Base-by-base conservation (phyloP, 2,329 filamentous ascomycete genomes). In the Alternaria gansuensis region DNA sequence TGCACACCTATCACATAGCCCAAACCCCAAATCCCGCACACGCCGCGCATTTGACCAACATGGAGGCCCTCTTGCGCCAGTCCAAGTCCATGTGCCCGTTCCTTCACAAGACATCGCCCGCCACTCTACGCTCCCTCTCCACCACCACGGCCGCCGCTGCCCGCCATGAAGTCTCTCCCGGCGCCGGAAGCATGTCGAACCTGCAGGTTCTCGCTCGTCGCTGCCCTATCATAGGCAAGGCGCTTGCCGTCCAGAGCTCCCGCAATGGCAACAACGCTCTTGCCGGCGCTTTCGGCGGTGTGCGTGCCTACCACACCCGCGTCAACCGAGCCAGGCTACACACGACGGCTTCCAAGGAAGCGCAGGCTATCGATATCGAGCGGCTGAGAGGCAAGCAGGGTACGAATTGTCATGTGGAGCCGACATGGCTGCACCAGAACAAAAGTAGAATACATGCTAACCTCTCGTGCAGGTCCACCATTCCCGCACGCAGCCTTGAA, bases 211-310 rank as follows among this genome's bases (percentile, higher is more conserved):
- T 96, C 75, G 95, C 92, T 73, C 90, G 93, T 76, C 92, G 94
- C 79, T 99, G 95, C 86, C 95, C 95, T 59, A 90, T 99, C 79
- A 99, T 99, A 95, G 94, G 93, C 79, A 96, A 97, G 85, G 95
- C 95, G 40, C 87, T 99, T 78, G 91, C 92, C 62, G 89, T 97
- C 37, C 94, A 97, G 84, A 82, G 81, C 60, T 80, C 81, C 58
- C 83, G 83, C 72, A 77, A 79, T 61, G 77, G 75, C 67, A 80
- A 80, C 69, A 76, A 74, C 63, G 75, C 78, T 31, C 76, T 84
- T 21, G 78, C 79, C 37, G 81, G 82, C 36, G 81, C 80, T 64
- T 84, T 82, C 67, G 83, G 79, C 53, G 82, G 82, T 60, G 75
- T 78, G 51, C 74, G 83, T 48, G 79, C 82, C 54, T 83, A 83